Conservation (phyloP, 225 moss, liverwort and hornwort genomes). For the Physcomitrellopsis africana region DNA sequence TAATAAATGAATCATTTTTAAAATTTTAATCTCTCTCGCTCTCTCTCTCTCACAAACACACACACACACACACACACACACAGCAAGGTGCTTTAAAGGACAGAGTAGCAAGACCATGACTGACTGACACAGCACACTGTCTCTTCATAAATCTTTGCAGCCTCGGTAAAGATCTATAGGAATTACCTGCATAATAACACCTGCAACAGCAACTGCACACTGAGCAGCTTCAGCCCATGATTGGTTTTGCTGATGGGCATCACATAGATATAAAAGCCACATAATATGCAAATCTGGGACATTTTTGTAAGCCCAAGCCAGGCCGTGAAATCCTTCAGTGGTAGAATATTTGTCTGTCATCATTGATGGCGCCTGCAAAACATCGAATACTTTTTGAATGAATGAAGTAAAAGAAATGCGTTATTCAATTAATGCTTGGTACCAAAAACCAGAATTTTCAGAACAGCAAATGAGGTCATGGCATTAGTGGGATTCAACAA, state of each 20-base stretch:
- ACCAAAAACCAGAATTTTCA: slow-evolving; percentile 15
- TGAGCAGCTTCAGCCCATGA: slow-evolving; percentile 99
- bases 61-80: no score
- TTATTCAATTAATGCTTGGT: not conserved
- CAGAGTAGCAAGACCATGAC: not conserved
- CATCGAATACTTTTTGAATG: slow-evolving; percentile 12
- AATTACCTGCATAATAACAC: slow-evolving; percentile 95
- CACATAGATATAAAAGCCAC: slow-evolving; percentile 98
- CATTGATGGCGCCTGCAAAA: slow-evolving; percentile 76
- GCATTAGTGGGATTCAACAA: not conserved
- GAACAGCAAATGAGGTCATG: not conserved
- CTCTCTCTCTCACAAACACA: no score
- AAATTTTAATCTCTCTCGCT: no score
- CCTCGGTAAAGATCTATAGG: slow-evolving; percentile 4
- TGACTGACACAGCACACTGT: not conserved
- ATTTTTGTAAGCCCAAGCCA: slow-evolving; percentile 97
- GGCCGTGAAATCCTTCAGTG: slow-evolving; percentile 93
- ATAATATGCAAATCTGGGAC: slow-evolving; percentile 99
- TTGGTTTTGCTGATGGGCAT: slow-evolving; percentile 97
- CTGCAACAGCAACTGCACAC: slow-evolving; percentile 95
- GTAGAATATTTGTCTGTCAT: slow-evolving; percentile 92
- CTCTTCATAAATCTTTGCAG: not conserved
- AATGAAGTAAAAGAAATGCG: not conserved
- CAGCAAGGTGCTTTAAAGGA: slow-evolving; percentile 3
- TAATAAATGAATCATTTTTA: no score